Percentiles rank a stretch among this genome's conserved stretches.
phyloP scores from a whole-genome alignment of 129 eudicot genomes.

The Logfia minima region DNA sequence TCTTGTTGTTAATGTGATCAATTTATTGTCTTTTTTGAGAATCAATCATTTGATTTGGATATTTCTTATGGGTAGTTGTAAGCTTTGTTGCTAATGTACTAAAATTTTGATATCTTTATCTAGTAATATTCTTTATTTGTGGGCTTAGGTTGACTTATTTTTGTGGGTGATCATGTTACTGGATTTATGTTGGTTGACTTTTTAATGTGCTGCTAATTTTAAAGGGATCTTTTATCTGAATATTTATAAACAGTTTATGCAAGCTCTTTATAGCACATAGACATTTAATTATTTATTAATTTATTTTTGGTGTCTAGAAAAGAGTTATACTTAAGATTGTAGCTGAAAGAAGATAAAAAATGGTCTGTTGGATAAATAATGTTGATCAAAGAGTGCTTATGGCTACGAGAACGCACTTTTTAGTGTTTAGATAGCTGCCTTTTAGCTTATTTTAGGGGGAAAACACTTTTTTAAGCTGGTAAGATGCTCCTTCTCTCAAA shows the following conservation, averaged over 20 bases:
- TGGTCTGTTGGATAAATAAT: background rate
- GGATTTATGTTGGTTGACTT: conserved; percentile 7
- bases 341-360: background rate
- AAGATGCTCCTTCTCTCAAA: too few species aligned
- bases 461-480: background rate
- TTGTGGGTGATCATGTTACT: background rate
- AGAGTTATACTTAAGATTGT: background rate
- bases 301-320: too few species aligned
- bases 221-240: background rate
- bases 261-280: background rate
- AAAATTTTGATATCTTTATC: background rate
- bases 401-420: background rate
- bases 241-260: background rate
- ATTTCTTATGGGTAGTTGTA: conserved; percentile 6
- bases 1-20: background rate
- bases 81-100: conserved; percentile 13
- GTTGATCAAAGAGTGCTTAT: background rate
- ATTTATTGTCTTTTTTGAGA: background rate
- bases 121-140: background rate
- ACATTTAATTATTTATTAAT: too few species aligned
- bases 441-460: background rate
- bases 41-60: background rate
- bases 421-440: background rate
- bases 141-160: conserved; percentile 8
- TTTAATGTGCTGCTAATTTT: conserved; percentile 2